Evolutionary conservation across 2,329 filamentous ascomycete genomes (phyloP), one percentile per base, ranked within the genome.

Genomic region (Sphaerostilbella broomeana): DNA sequence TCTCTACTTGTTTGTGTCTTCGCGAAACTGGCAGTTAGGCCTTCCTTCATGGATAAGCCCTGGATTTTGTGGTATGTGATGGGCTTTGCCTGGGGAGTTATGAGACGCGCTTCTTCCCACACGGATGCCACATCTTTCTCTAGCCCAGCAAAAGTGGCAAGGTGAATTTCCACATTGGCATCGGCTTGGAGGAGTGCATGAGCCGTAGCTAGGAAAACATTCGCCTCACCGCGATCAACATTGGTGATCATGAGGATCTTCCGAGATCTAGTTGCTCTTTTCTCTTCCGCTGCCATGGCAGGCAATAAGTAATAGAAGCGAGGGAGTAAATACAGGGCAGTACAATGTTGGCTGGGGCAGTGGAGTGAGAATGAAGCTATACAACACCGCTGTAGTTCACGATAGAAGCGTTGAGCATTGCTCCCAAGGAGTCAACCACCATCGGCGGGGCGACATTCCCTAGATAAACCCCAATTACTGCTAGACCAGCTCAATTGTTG

Each of bases 161-260:
- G 56, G 41, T 72, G 68, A 6, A 72, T 50, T 22, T 66, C 57
- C 19, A 64, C 55, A 11, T 61, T 42, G 2, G 57, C 55, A 5
- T 58, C 51, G 4, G 54, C 22, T 12, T 44, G 48, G 1, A 66
- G 46, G 1, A 71, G 53, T 19, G 66, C 66, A 24, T 65, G 56
- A 4, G 56, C 56, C 0, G 64, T 59, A 6, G 68, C 68, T 6
- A 73, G 45, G 24, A 68, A 57, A 17, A 71, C 62, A 47, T 69
- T 72, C 13, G 64, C 62, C 40, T 70, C 64, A 4, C 69, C 69
- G 42, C 61, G 59, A 40, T 72, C 69, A 35, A 59, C 56, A 47
- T 65, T 69, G 4, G 67, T 65, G 27, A 72, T 47, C 28, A 72
- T 61, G 1, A 72, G 51, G 7, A 68, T 54, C 32, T 41, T 54